Conservation (phyloP, 2,329 filamentous ascomycete species). For the Monilinia fructicola region DNA sequence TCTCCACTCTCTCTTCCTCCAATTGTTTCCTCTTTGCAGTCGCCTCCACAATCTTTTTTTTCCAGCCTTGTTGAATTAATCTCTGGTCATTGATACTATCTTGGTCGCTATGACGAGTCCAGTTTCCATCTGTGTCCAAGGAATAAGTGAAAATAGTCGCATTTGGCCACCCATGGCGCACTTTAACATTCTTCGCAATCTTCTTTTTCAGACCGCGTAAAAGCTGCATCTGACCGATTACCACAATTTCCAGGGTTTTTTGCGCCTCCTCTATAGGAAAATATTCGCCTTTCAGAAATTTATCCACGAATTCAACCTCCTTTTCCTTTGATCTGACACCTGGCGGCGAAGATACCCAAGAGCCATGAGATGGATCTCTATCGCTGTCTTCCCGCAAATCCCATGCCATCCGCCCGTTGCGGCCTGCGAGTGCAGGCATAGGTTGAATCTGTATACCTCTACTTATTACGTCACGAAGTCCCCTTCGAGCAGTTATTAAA, state of each 20-base stretch:
- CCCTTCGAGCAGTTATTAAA: constrained; percentile 7
- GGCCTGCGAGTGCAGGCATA: constrained; percentile 6
- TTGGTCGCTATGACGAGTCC: neutral
- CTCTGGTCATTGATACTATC: neutral
- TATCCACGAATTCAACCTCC: constrained; percentile 6
- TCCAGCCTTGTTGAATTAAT: neutral
- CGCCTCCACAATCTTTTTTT: neutral
- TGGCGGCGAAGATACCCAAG: constrained; percentile 1
- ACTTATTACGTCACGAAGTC: neutral
- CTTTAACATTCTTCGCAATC: neutral
- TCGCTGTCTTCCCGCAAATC: neutral
- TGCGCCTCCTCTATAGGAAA: constrained; percentile 5
- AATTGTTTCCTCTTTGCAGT: neutral
- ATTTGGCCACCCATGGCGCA: neutral
- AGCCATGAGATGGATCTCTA: neutral
- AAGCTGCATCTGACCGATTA: neutral
- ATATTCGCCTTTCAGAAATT: constrained; percentile 1
- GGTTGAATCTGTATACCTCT: neutral
- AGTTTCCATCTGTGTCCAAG: neutral
- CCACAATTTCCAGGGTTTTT: constrained; percentile 13
- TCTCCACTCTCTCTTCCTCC: neutral
- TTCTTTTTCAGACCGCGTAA: neutral
- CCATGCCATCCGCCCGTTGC: neutral
- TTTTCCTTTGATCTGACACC: neutral
- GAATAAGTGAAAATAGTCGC: constrained; percentile 4